Percentiles rank a stretch among this genome's conserved stretches.
Conservation (phyloP, 176 grass and related monocot genomes). For the Areca catechu region DNA sequence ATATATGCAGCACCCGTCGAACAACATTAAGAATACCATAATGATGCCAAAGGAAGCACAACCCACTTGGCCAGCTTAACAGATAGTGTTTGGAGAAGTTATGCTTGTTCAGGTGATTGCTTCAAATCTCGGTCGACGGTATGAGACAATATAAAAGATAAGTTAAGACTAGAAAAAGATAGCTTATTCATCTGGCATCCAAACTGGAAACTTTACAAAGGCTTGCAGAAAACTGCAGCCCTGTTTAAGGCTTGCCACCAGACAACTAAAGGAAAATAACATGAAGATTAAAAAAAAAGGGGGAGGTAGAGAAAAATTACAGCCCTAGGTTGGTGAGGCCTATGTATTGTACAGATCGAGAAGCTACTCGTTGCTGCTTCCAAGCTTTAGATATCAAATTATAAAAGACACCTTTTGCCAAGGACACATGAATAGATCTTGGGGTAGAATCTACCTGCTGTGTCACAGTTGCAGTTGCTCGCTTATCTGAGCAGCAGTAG, state of each 20-base stretch:
- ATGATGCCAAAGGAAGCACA: no score
- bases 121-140: no score
- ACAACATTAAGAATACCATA: no score
- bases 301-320: conserved; percentile 34
- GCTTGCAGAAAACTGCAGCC: no score
- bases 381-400: no score
- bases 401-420: no score
- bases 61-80: no score
- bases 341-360: conserved; percentile 53
- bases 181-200: conserved; percentile 38
- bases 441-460: conserved; percentile 16
- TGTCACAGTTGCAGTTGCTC: conserved; percentile 10
- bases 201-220: conserved; percentile 32
- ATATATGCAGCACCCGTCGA: no score
- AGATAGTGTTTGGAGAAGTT: no score
- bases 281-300: conserved; percentile 48
- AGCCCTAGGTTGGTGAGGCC: conserved; percentile 2
- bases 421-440: conserved; percentile 19
- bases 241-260: conserved; percentile 21
- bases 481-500: conserved; percentile 23
- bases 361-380: conserved; percentile 25
- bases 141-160: neutral
- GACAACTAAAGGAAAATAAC: conserved; percentile 19
- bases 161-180: conserved; percentile 11
- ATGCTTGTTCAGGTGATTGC: no score